A percentile compares a stretch with the other conserved stretches of the same genome.
Evolutionary conservation across 768 basidiomycete species (phyloP).

Genomic region (Termitomyces heimii): DNA sequence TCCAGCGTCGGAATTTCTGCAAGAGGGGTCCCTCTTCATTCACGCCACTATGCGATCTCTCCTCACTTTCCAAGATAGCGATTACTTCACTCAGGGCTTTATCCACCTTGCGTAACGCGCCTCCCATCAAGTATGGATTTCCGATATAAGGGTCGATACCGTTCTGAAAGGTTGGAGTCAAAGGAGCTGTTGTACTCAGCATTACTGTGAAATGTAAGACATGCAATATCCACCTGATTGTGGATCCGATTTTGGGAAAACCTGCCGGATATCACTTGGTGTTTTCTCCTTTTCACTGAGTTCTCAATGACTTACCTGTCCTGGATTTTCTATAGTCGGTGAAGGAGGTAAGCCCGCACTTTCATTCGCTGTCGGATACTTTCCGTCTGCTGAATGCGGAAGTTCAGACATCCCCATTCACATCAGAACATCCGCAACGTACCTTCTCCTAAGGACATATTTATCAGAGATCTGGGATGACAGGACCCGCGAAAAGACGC

Average conservation of each 20-base stretch:
- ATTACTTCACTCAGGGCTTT: slow-evolving; percentile 37
- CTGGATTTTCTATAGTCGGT: slow-evolving; percentile 41
- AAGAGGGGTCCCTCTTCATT: slow-evolving; percentile 27
- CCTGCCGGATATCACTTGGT: slow-evolving; percentile 20
- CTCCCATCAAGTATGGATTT: slow-evolving; percentile 42
- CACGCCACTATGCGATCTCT: slow-evolving; percentile 26
- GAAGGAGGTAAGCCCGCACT: slow-evolving; percentile 33
- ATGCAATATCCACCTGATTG: slow-evolving; percentile 21
- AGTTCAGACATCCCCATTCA: neutral
- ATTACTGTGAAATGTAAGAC: neutral
- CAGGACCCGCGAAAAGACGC: neutral
- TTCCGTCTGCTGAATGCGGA: slow-evolving; percentile 25
- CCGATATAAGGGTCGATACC: slow-evolving; percentile 27
- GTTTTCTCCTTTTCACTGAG: neutral
- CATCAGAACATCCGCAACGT: neutral
- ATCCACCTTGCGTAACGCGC: slow-evolving; percentile 38
- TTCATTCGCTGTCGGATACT: slow-evolving; percentile 31
- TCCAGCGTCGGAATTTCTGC: slow-evolving; percentile 36
- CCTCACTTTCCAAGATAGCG: slow-evolving; percentile 37
- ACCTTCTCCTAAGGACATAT: slow-evolving; percentile 24
- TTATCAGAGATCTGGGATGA: neutral
- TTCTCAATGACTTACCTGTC: slow-evolving; percentile 22
- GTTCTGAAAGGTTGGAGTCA: slow-evolving; percentile 15
- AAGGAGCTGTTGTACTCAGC: slow-evolving; percentile 8
- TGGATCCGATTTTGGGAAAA: slow-evolving; percentile 42